Percentiles rank a stretch among this genome's conserved stretches.
Evolutionary conservation across 768 basidiomycete genomes (phyloP).

Genomic region (Dentipellis sp.): DNA sequence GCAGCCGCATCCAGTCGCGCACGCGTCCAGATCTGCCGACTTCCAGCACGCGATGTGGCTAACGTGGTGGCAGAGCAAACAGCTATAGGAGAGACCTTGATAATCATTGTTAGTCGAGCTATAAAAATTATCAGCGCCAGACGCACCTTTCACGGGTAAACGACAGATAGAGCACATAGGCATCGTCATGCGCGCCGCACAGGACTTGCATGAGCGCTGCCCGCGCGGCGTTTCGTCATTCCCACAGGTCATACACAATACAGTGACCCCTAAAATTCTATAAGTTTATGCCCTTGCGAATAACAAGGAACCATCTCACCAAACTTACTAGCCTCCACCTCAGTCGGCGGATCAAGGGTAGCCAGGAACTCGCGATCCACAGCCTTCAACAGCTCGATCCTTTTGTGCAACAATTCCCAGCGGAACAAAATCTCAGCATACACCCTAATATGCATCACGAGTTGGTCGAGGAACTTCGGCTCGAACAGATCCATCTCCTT

Average conservation of each 20-base stretch:
- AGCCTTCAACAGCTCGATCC: slow-evolving; percentile 66
- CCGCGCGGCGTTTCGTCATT: slow-evolving; percentile 27
- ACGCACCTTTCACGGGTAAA: slow-evolving; percentile 63
- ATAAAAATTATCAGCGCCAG: background rate
- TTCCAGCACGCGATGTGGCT: slow-evolving; percentile 62
- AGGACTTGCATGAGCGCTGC: slow-evolving; percentile 38
- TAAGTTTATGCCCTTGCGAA: too few relatives aligned
- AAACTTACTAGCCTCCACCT: slow-evolving; percentile 16
- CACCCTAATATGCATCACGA: slow-evolving; percentile 46
- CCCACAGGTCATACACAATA: slow-evolving; percentile 15
- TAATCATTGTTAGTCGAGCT: background rate
- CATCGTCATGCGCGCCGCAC: slow-evolving; percentile 32
- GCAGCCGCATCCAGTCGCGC: slow-evolving; percentile 66
- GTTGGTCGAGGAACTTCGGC: slow-evolving; percentile 31
- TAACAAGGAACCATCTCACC: slow-evolving; percentile 20
- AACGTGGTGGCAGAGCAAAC: slow-evolving; percentile 53
- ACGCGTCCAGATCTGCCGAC: slow-evolving; percentile 37
- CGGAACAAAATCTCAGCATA: slow-evolving; percentile 71
- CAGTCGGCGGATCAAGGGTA: background rate
- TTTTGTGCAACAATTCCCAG: slow-evolving; percentile 65
- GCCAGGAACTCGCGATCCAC: slow-evolving; percentile 25
- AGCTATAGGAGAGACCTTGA: slow-evolving; percentile 49
- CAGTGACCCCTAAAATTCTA: slow-evolving; percentile 20
- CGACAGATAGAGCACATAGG: slow-evolving; percentile 65
- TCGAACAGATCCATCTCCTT: slow-evolving; percentile 18